Evolutionary conservation across 495 filamentous ascomycete species (phyloP), one percentile per base, ranked within the genome.

Genomic region (Aspergillus avenaceus): DNA sequence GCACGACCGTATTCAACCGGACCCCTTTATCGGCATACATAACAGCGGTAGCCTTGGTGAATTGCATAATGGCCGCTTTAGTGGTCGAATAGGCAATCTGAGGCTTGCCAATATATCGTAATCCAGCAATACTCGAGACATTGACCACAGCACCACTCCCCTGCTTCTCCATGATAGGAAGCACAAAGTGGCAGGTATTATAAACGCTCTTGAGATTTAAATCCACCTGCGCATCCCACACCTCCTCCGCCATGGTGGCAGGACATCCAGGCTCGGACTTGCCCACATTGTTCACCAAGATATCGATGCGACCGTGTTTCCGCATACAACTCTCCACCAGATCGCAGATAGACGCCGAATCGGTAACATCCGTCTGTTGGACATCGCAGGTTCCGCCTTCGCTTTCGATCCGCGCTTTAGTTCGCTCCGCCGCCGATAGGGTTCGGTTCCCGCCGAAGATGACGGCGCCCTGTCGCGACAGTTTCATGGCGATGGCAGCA

Each of bases 211-310:
- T 79, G 19, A 81, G 60, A 41, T 81, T 81, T 21, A 80, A 50
- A 36, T 76, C 70, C 8, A 74, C 62, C 56, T 80, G 77, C 14
- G 47, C 34, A 54, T 80, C 70, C 76, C 75, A 81, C 0, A 68
- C 53, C 9, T 74, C 66, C 48, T 79, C 77, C 0, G 24, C 14
- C 68, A 80, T 72, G 13, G 64, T 61, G 7, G 71, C 76, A 2
- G 78, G 76, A 41, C 70, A 69, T 0, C 77, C 78, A 0, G 76
- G 71, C 53, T 80, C 69, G 14, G 61, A 71, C 16, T 58, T 51
- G 5, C 77, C 79, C 0, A 81, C 78, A 49, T 79, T 81, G 53
- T 79, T 81, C 11, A 81, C 62, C 4, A 83, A 66, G 29, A 83
- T 77, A 49, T 83, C 78, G 14, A 83, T 78, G 1, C 77, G 64